Conservation (phyloP, 2,329 filamentous ascomycete species). For the Biscogniauxia sp. region DNA sequence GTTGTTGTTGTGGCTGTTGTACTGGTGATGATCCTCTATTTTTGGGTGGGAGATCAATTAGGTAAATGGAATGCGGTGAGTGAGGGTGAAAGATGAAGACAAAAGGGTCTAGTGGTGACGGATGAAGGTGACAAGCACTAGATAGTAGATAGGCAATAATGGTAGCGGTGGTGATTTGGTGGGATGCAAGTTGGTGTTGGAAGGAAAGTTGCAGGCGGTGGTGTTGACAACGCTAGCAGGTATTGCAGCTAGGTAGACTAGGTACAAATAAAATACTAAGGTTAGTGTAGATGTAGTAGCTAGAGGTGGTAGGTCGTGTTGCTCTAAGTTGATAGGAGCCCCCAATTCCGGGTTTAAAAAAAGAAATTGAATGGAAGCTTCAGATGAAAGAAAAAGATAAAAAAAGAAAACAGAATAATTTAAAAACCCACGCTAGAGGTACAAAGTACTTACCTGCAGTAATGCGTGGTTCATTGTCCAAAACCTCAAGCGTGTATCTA, state of each 20-base stretch:
- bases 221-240: background rate
- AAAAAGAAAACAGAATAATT: no score
- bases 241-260: background rate
- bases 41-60: background rate
- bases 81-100: background rate
- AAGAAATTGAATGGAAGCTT: background rate
- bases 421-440: background rate
- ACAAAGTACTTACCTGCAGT: no score
- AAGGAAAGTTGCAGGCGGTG: background rate
- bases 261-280: no score
- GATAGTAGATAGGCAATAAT: background rate
- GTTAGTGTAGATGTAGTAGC: no score
- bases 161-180: no score
- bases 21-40: background rate
- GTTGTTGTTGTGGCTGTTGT: no score
- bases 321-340: no score
- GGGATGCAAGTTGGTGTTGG: background rate
- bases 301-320: no score
- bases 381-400: no score
- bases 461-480: background rate
- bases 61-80: background rate
- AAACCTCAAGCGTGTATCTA: background rate
- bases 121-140: background rate
- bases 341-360: background rate
- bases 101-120: background rate